Conservation (phyloP, 2,329 filamentous ascomycete genomes). For the Xylaria polymorpha region DNA sequence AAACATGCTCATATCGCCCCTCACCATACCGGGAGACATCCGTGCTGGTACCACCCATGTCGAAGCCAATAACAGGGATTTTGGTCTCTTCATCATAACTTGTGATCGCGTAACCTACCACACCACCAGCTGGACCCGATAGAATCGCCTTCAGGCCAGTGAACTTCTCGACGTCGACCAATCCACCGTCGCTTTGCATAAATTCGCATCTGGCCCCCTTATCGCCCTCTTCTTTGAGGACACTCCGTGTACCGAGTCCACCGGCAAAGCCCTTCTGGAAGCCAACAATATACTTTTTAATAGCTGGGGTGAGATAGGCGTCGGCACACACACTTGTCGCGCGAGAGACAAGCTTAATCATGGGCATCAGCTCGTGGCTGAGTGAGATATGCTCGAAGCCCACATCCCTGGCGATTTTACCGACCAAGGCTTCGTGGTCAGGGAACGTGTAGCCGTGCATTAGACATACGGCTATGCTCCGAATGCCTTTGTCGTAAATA, state of each 20-base stretch:
- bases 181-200: slow-evolving; percentile 87
- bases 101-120: slow-evolving; percentile 91
- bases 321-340: slow-evolving; percentile 83
- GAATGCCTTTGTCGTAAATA: slow-evolving; percentile 76
- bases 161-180: slow-evolving; percentile 81
- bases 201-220: slow-evolving; percentile 89
- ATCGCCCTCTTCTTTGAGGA: slow-evolving; percentile 71
- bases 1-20: slow-evolving; percentile 90
- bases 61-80: slow-evolving; percentile 90
- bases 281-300: slow-evolving; percentile 77
- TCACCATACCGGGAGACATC: slow-evolving; percentile 89
- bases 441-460: slow-evolving; percentile 96
- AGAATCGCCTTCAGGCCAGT: slow-evolving; percentile 87
- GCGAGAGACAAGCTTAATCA: slow-evolving; percentile 84
- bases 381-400: slow-evolving; percentile 87
- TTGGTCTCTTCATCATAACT: slow-evolving; percentile 86
- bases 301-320: slow-evolving; percentile 82
- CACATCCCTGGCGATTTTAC: slow-evolving; percentile 79
- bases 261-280: slow-evolving; percentile 86
- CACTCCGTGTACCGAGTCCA: slow-evolving; percentile 79
- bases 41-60: slow-evolving; percentile 90
- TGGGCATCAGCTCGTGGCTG: slow-evolving; percentile 86
- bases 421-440: slow-evolving; percentile 82
- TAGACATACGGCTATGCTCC: slow-evolving; percentile 87
- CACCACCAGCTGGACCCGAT: slow-evolving; percentile 91